Evolutionary conservation across 768 basidiomycete genomes (phyloP), one percentile per base, ranked within the genome.

Genomic region (Podaxis sp.): DNA sequence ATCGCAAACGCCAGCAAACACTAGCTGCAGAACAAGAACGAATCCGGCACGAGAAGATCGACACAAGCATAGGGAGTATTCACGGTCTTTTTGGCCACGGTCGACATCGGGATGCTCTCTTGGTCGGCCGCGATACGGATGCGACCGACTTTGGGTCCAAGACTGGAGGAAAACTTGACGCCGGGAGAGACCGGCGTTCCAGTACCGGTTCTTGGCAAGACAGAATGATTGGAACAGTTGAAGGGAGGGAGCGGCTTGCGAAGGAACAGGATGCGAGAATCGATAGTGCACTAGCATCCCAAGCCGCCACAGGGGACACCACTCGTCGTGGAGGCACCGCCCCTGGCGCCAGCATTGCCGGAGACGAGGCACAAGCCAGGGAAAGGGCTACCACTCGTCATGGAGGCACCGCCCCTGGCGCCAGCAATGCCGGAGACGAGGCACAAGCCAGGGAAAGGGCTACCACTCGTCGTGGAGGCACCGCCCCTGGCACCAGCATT

Each of bases 261-360:
- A 59, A 50, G 27, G 58, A 52, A 42, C 50, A 53, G 47, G 56
- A 57, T 21, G 46, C 47, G 14, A 57, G 35, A 28, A 25, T 50
- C 27, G 51, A 35, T 23, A 52, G 28, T 32, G 16, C 23, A n/a
- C 27, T 40, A 4, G 44, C 40, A 44, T n/a, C 42, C 6, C 50
- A 35, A 23, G 23, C 13, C 7, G 48, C 48, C 3, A 11, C 48
- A 50, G 23, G 5, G 5, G 6, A 23, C 23, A 13, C 13, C 48
- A 50, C 21, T 27, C 13, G 13, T 50, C 18, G 5, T 2, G 48
- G 13, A 44, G 18, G 6, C 18, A 14, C 6, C 7, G 27, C 5
- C 48, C 18, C 21, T 21, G 14, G 27, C 13, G 50, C 16, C 4
- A 1, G 50, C 11, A 23, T 6, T n/a, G 42, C n/a, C 42, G 14